Conservation (phyloP, 2,329 filamentous ascomycete genomes). For the Fusarium tricinctum region DNA sequence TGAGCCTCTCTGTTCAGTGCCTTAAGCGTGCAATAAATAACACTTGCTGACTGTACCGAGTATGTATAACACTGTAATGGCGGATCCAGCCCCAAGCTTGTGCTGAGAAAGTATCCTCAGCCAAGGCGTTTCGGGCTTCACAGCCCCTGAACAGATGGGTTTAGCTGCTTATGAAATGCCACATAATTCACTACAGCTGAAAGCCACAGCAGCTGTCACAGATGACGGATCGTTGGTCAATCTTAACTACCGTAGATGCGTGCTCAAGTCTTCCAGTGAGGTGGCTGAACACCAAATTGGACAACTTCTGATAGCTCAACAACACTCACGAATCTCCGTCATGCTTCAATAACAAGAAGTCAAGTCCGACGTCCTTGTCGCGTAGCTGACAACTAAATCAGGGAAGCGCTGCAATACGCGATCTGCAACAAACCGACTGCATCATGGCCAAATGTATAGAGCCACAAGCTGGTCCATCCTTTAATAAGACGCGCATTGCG, state of each 20-base stretch:
- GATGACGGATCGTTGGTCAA: constrained; percentile 21
- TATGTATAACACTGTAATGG: neutral
- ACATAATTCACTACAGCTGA: constrained; percentile 38
- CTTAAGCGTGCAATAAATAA: neutral
- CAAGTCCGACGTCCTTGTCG: constrained; percentile 27
- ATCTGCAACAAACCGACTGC: constrained; percentile 33
- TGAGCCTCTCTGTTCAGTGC: neutral
- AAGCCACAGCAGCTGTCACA: constrained; percentile 33
- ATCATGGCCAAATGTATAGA: constrained; percentile 23
- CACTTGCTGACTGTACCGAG: neutral
- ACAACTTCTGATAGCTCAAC: constrained; percentile 22
- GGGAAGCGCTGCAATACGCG: constrained; percentile 35
- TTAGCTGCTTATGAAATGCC: constrained; percentile 30
- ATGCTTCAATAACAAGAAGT: too few species aligned
- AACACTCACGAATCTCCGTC: neutral
- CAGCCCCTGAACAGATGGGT: constrained; percentile 20
- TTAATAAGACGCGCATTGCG: constrained; percentile 31
- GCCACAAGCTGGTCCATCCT: constrained; percentile 31
- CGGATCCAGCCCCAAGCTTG: constrained; percentile 12
- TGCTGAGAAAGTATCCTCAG: constrained; percentile 17
- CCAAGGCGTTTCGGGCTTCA: constrained; percentile 31
- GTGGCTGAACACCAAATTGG: constrained; percentile 20
- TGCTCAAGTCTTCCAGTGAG: constrained; percentile 3
- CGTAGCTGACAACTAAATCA: constrained; percentile 45
- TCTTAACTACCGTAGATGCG: constrained; percentile 6